Evolutionary conservation across 129 eudicot genomes (phyloP), one percentile per base, ranked within the genome.

Genomic region (Oenanthe sinensis): DNA sequence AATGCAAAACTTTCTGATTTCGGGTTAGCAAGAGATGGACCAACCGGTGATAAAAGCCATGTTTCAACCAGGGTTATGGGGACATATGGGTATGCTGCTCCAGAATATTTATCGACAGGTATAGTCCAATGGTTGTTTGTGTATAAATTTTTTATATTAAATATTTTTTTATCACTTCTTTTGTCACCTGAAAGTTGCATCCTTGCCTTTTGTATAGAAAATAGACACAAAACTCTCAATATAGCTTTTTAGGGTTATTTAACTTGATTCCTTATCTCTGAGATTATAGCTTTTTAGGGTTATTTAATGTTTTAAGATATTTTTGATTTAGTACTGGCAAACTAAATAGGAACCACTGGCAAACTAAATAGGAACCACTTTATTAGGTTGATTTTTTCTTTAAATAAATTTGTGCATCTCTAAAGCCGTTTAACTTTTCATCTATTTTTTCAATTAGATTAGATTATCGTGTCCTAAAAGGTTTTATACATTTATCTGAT

Each of bases 1-100:
- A 91, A 89, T 84, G 98, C 97, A 68, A 93, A 91, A 76, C 90
- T 93, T 62, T 93, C 98, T 36, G 98, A 93, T 87, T 93, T 93
- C 77, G 98, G 98, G 58, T 82, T 93, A 84, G 98, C 98, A 52
- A 85, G 92, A 75, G 98, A 91, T 74, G 97, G 98, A 8, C 97
- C 97, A 9, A 85, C 93, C 11, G 98, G 89, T 85, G 98, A 91
- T 77, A 87, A 86, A 79, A 93, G 98, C 85, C 91, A 93, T 80
- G 98, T 93, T 48, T 93, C 98, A 22, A 93, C 98, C 48, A 82
- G 95, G 84, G 96, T 93, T 70, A 93, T 93, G 98, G 97, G 98
- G 24, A 91, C 98, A 6, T 86, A 85, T 72, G 98, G 98, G 62
- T 93, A 93, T 82, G 98, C 98, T 73, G 98, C 98, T 65, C 98